phyloP scores from a whole-genome alignment of 2,329 filamentous ascomycete species.

The Ramularia endophylla region DNA sequence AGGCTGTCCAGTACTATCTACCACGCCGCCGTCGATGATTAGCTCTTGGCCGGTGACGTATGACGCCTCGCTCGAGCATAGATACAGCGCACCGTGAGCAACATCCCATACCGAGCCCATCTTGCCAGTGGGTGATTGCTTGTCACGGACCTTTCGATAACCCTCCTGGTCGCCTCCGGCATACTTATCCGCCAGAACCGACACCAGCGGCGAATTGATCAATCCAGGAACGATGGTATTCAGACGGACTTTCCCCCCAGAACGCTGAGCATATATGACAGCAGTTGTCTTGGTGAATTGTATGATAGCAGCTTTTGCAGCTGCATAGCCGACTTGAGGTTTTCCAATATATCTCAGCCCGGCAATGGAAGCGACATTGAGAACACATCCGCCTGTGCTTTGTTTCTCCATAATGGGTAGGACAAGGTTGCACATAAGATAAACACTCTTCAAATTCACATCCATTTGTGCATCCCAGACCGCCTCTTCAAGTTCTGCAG shows the following conservation, averaged over 20 bases:
- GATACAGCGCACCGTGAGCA: conserved; percentile 50
- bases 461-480: conserved; percentile 50
- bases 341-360: conserved; percentile 48
- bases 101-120: conserved; percentile 59
- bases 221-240: conserved; percentile 53
- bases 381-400: conserved; percentile 35
- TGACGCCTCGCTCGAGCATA: conserved; percentile 52
- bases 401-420: conserved; percentile 52
- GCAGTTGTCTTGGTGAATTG: conserved; percentile 73
- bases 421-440: conserved; percentile 48
- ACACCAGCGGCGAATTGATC: conserved; percentile 51
- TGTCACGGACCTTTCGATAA: conserved; percentile 47
- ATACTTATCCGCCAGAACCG: conserved; percentile 42
- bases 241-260: conserved; percentile 40
- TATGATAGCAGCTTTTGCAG: conserved; percentile 72
- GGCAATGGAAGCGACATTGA: conserved; percentile 40
- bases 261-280: conserved; percentile 46
- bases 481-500: conserved; percentile 44
- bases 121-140: conserved; percentile 52
- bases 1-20: conserved; percentile 17
- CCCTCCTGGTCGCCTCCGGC: conserved; percentile 42
- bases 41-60: conserved; percentile 56
- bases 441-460: conserved; percentile 53
- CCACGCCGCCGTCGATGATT: conserved; percentile 28
- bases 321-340: conserved; percentile 53